Evolutionary conservation across 306 rosid genomes (phyloP), one percentile per base, ranked within the genome.

Genomic region (Quercus suber): DNA sequence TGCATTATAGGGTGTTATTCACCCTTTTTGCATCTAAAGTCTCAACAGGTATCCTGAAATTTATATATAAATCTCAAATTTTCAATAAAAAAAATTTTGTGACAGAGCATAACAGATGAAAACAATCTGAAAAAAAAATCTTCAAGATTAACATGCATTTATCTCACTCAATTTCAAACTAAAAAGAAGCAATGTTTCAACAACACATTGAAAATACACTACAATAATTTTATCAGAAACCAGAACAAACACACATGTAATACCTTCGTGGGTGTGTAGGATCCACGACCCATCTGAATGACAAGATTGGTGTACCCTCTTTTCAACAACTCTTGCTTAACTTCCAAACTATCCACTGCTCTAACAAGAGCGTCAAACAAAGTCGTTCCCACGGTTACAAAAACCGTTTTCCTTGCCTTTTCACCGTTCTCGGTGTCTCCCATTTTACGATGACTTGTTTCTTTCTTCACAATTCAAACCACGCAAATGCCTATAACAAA

Each of bases 351-450:
- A 71, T 92, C 93, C 67, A 91, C 83, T 0, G 87, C 87, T 83
- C 75, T 86, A 67, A 92, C 97, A 3, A 92, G 91, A 76, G 97
- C 85, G 65, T 94, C 99, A 67, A 94, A 94, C 84, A 79, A 51
- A 35, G 99, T 91, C 0, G 99, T 92, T 79, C 99, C 99, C 17
- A 94, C 95, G 0, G 97, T 92, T 6, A 92, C 94, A 31, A 94
- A 92, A 69, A 91, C 95, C 19, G 80, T 84, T 73, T 79, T 88
- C 68, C 55, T 86, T 15, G 49, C 35, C 70, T 82, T 78, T 19
- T 67, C 72, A 56, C 31, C 23, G 33, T 75, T 78, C 33, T 55
- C 87, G 3, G 55, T 5, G 33, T 84, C 92, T 68, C 81, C 93
- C 90, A 87, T 84, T 82, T 37, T 37, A 59, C 19, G 45, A 11